Evolutionary conservation across 2,329 filamentous ascomycete genomes (phyloP).

Genomic region (Fusarium circinatum): DNA sequence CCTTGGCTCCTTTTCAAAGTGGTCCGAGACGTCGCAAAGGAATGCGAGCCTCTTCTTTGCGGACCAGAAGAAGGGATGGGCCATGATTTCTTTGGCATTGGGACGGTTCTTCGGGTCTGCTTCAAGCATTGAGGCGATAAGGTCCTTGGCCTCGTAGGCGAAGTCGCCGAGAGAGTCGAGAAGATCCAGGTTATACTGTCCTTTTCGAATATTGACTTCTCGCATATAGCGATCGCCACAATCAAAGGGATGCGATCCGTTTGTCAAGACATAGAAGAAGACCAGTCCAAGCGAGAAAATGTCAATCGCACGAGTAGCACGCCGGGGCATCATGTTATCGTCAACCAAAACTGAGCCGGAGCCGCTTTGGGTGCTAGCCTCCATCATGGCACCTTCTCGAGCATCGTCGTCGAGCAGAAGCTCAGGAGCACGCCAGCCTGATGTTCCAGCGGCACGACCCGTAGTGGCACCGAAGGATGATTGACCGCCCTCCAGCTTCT

Average conservation of each 20-base stretch:
- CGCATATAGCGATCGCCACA: conserved; percentile 94
- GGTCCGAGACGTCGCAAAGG: conserved; percentile 95
- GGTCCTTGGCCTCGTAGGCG: conserved; percentile 85
- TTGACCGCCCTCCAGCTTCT: conserved; percentile 93
- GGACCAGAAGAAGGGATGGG: conserved; percentile 97
- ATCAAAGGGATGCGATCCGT: conserved; percentile 92
- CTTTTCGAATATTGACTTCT: conserved; percentile 96
- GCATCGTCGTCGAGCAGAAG: conserved; percentile 83
- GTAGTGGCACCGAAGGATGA: conserved; percentile 96
- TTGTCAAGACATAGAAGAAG: conserved; percentile 98
- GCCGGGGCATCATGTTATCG: conserved; percentile 70
- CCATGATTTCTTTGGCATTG: conserved; percentile 80
- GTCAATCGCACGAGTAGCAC: conserved; percentile 94
- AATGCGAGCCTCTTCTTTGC: conserved; percentile 89
- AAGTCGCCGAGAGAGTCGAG: conserved; percentile 84
- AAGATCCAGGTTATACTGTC: conserved; percentile 76
- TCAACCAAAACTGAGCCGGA: conserved; percentile 68
- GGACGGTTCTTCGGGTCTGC: conserved; percentile 69
- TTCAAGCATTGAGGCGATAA: conserved; percentile 82
- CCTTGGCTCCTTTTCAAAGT: conserved; percentile 91
- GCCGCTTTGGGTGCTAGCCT: conserved; percentile 68
- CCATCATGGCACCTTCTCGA: conserved; percentile 59
- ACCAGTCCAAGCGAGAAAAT: conserved; percentile 97
- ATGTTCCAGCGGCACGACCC: conserved; percentile 90
- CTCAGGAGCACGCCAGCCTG: conserved; percentile 96